phyloP scores from a whole-genome alignment of 495 filamentous ascomycete genomes.

The Neurospora sublineolata region DNA sequence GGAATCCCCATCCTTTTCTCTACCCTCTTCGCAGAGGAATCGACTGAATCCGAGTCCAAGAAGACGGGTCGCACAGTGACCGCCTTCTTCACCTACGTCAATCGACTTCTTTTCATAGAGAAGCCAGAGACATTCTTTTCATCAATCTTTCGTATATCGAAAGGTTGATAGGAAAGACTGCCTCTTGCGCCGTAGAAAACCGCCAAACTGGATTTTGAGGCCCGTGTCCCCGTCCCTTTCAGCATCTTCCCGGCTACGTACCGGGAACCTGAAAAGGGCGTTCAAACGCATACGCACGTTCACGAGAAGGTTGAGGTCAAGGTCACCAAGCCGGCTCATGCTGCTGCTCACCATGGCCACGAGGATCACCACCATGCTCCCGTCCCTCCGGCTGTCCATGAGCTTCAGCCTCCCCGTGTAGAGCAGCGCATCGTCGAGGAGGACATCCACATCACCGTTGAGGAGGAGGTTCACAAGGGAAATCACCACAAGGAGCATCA shows the following conservation, averaged over 20 bases:
- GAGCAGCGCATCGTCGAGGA: conserved; percentile 63
- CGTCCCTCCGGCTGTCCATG: conserved; percentile 28
- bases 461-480: conserved; percentile 37
- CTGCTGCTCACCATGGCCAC: conserved; percentile 47
- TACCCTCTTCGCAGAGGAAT: conserved; percentile 9
- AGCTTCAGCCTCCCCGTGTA: conserved; percentile 50
- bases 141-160: conserved; percentile 90
- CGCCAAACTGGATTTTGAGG: conserved; percentile 99
- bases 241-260: conserved; percentile 99
- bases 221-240: conserved; percentile 96
- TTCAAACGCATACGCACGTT: conserved; percentile 56
- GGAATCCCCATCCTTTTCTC: conserved; percentile 9
- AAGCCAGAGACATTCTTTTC: conserved; percentile 81
- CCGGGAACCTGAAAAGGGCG: conserved; percentile 76
- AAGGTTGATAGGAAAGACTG: conserved; percentile 80
- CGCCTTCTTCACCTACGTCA: conserved; percentile 25
- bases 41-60: conserved; percentile 23
- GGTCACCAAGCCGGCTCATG: conserved; percentile 55
- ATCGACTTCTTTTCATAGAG: conserved; percentile 45
- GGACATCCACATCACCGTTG: conserved; percentile 64
- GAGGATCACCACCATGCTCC: conserved; percentile 55
- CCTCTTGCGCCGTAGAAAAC: conserved; percentile 55
- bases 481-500: background rate
- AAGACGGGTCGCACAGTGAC: conserved; percentile 25
- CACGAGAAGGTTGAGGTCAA: conserved; percentile 80